Evolutionary conservation across 495 filamentous ascomycete genomes (phyloP).

Genomic region (Melanomma pulvis-pyrius): DNA sequence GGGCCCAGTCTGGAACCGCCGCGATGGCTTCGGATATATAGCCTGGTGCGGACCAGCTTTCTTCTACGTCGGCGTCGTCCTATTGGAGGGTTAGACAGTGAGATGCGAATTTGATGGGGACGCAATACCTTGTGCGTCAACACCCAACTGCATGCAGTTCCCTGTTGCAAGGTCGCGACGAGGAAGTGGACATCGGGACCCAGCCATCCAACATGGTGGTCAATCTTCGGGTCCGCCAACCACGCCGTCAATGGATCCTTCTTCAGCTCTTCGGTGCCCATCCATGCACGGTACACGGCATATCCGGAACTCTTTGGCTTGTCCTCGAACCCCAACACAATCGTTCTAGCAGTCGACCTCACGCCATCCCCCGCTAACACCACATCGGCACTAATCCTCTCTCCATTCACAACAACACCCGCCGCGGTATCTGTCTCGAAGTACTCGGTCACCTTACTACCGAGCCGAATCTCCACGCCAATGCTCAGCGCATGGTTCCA

Average conservation of each 20-base stretch:
- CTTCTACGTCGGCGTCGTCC: slow-evolving; percentile 42
- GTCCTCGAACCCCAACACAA: slow-evolving; percentile 65
- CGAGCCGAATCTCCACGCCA: slow-evolving; percentile 60
- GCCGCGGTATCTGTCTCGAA: slow-evolving; percentile 61
- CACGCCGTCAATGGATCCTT: slow-evolving; percentile 40
- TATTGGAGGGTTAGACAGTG: not conserved
- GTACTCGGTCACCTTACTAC: slow-evolving; percentile 61
- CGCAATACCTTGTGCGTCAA: slow-evolving; percentile 40
- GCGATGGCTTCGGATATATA: slow-evolving; percentile 38
- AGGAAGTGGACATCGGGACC: slow-evolving; percentile 45
- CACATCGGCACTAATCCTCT: slow-evolving; percentile 57
- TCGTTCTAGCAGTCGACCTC: slow-evolving; percentile 59
- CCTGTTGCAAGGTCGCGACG: slow-evolving; percentile 41
- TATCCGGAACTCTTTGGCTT: slow-evolving; percentile 63
- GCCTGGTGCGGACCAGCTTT: slow-evolving; percentile 43
- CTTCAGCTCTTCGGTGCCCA: slow-evolving; percentile 39
- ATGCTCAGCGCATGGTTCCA: slow-evolving; percentile 59
- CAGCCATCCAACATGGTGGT: slow-evolving; percentile 43
- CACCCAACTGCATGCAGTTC: slow-evolving; percentile 44
- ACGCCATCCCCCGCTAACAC: slow-evolving; percentile 67
- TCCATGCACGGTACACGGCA: slow-evolving; percentile 54
- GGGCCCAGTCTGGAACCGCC: slow-evolving; percentile 40
- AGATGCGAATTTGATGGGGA: not conserved
- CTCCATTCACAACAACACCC: slow-evolving; percentile 58
- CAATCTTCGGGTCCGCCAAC: slow-evolving; percentile 37